Evolutionary conservation across 2,329 filamentous ascomycete species (phyloP).

Genomic region (Diaporthe citrichinensis): DNA sequence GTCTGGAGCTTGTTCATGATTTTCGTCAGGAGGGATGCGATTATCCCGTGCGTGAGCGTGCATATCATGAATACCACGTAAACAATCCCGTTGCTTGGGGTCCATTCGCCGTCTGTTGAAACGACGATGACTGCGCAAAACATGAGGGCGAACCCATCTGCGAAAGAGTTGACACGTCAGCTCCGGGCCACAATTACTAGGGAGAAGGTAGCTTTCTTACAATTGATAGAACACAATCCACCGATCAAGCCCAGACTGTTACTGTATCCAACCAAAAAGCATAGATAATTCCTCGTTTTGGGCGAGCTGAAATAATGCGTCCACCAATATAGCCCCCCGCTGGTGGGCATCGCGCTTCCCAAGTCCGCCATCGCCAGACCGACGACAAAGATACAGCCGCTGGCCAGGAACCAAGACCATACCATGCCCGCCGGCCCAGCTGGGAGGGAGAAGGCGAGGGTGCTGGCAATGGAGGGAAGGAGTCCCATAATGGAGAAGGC

Average conservation of each 20-base stretch:
- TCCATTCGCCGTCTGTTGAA: constrained; percentile 68
- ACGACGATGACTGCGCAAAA: constrained; percentile 72
- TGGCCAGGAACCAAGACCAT: constrained; percentile 74
- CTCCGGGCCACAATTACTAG: background rate
- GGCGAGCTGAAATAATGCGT: constrained; percentile 69
- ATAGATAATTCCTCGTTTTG: constrained; percentile 69
- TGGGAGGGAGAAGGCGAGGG: constrained; percentile 70
- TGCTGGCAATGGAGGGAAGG: constrained; percentile 72
- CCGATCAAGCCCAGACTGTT: constrained; percentile 74
- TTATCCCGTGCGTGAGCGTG: constrained; percentile 67
- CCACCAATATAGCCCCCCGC: constrained; percentile 61
- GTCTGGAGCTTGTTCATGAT: constrained; percentile 73
- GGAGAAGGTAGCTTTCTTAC: constrained; percentile 39
- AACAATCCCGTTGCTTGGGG: constrained; percentile 67
- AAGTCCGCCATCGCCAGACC: constrained; percentile 71
- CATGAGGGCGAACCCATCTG: constrained; percentile 66
- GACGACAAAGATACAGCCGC: constrained; percentile 70
- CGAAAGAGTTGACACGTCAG: constrained; percentile 39
- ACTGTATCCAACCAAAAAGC: constrained; percentile 72
- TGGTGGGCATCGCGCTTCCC: constrained; percentile 70
- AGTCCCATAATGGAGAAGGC: constrained; percentile 74
- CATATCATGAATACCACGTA: constrained; percentile 70
- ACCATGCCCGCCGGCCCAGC: constrained; percentile 73
- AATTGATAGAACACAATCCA: constrained; percentile 74
- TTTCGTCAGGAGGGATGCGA: constrained; percentile 66